Conservation (phyloP, 805 yeast genomes). For the Hagleromyces aurorensis region DNA sequence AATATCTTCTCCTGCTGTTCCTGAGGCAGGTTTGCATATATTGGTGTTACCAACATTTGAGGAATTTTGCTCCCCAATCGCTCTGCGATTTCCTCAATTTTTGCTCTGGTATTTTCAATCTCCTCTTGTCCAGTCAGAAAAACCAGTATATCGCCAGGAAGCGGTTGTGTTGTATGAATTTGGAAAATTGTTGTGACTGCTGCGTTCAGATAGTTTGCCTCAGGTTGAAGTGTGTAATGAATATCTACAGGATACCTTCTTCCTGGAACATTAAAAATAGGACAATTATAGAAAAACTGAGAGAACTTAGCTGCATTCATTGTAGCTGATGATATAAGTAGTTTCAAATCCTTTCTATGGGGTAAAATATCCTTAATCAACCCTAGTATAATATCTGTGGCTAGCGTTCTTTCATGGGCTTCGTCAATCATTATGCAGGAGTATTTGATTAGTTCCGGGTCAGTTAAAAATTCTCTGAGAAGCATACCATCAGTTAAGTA, state of each 20-base stretch:
- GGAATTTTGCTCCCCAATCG: conserved; percentile 54
- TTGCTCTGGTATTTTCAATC: conserved; percentile 75
- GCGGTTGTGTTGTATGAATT: conserved; percentile 55
- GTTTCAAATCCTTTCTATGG: conserved; percentile 58
- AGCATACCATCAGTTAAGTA: conserved; percentile 97
- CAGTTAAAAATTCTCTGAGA: conserved; percentile 71
- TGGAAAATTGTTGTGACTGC: conserved; percentile 83
- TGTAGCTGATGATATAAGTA: conserved; percentile 89
- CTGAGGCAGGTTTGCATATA: conserved; percentile 84
- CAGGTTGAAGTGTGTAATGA: conserved; percentile 77
- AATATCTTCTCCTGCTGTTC: conserved; percentile 77
- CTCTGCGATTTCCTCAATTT: conserved; percentile 52
- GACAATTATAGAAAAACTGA: conserved; percentile 71
- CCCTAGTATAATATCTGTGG: conserved; percentile 82
- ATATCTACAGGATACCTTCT: conserved; percentile 88
- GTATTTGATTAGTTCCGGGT: conserved; percentile 60
- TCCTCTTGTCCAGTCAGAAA: conserved; percentile 96
- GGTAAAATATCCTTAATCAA: conserved; percentile 61
- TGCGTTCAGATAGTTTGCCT: conserved; percentile 83
- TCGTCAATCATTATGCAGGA: conserved; percentile 90
- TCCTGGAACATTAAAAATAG: conserved; percentile 86
- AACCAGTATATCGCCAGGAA: conserved; percentile 79
- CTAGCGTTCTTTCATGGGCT: conserved; percentile 91
- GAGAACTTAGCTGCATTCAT: conserved; percentile 86
- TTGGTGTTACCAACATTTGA: conserved; percentile 70